Percentiles rank a stretch among this genome's conserved stretches.
Evolutionary conservation across 2,329 filamentous ascomycete species (phyloP).

Genomic region (Botryotinia convoluta): DNA sequence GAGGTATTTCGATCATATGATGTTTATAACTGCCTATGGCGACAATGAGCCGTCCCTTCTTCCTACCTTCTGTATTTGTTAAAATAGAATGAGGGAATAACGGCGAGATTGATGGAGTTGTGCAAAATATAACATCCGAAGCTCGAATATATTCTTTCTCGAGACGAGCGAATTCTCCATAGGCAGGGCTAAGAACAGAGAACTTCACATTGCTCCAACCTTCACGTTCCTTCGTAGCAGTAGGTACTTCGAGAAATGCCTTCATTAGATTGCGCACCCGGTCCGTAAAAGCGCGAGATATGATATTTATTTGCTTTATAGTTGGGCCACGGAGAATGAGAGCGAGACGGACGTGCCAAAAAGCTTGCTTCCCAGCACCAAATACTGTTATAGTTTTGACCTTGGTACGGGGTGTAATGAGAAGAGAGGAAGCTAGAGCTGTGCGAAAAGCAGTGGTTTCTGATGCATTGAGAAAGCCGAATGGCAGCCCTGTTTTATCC

Average conservation of each 20-base stretch:
- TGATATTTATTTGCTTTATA: constrained; percentile 76
- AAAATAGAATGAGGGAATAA: constrained; percentile 74
- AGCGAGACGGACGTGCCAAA: constrained; percentile 88
- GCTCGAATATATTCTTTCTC: constrained; percentile 68
- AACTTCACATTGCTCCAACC: constrained; percentile 69
- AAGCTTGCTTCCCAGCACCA: constrained; percentile 84
- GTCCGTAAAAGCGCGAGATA: constrained; percentile 70
- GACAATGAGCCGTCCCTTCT: constrained; percentile 68
- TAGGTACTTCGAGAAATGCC: constrained; percentile 46
- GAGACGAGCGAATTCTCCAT: constrained; percentile 64
- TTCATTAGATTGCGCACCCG: constrained; percentile 52
- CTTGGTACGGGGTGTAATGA: constrained; percentile 61
- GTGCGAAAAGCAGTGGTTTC: constrained; percentile 80
- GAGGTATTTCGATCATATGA: constrained; percentile 80
- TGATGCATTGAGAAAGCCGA: constrained; percentile 69
- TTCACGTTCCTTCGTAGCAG: constrained; percentile 49
- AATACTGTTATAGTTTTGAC: constrained; percentile 81
- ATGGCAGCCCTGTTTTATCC: constrained; percentile 56
- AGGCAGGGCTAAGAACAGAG: constrained; percentile 64
- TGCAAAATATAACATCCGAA: constrained; percentile 84
- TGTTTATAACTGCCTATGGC: constrained; percentile 68
- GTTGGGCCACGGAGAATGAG: constrained; percentile 69
- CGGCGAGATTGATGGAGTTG: constrained; percentile 71
- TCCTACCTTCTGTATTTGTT: constrained; percentile 66
- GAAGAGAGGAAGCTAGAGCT: constrained; percentile 66